Conservation (phyloP, 1,284 basidiomycete species). For the Malassezia slooffiae region DNA sequence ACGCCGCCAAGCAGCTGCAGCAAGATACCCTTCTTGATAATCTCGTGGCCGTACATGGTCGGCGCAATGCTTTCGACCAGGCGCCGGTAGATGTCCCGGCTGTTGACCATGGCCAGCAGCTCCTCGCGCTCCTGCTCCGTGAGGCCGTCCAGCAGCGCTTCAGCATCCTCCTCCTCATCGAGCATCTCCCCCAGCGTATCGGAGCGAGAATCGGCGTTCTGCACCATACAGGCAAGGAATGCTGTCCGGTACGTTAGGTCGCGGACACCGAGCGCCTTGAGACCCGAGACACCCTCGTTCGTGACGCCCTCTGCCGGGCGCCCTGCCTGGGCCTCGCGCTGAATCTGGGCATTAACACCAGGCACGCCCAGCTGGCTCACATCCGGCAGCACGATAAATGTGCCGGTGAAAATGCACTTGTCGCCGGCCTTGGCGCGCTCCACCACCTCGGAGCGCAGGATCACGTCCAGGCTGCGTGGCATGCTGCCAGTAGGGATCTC, state of each 20-base stretch:
- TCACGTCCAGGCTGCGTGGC: slow-evolving; percentile 73
- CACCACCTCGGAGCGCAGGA: slow-evolving; percentile 85
- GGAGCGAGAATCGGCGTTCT: slow-evolving; percentile 63
- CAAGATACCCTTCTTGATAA: slow-evolving; percentile 80
- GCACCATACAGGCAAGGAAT: slow-evolving; percentile 94
- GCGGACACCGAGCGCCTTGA: slow-evolving; percentile 86
- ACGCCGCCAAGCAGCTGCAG: slow-evolving; percentile 99
- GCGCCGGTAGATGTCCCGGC: slow-evolving; percentile 83
- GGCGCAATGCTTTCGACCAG: slow-evolving; percentile 92
- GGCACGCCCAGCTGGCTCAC: slow-evolving; percentile 90
- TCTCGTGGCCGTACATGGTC: slow-evolving; percentile 68
- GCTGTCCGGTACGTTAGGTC: slow-evolving; percentile 98
- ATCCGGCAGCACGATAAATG: slow-evolving; percentile 96
- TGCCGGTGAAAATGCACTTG: slow-evolving; percentile 94
- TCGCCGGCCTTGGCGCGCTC: slow-evolving; percentile 97
- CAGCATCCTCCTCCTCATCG: slow-evolving; percentile 69
- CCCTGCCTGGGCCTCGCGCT: slow-evolving; percentile 61
- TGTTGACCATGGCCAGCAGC: slow-evolving; percentile 81
- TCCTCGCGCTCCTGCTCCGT: slow-evolving; percentile 92
- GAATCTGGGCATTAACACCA: slow-evolving; percentile 85
- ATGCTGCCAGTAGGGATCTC: slow-evolving; percentile 98
- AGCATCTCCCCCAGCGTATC: slow-evolving; percentile 47
- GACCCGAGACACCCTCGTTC: slow-evolving; percentile 76
- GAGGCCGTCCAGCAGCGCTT: slow-evolving; percentile 69
- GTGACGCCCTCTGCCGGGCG: slow-evolving; percentile 54